Percentiles rank a stretch among this genome's conserved stretches.
These are phyloP conservation scores for Citrus trifoliata DNA, from an alignment of 345 rosid genomes.

Conservation along the genomic window DNA sequence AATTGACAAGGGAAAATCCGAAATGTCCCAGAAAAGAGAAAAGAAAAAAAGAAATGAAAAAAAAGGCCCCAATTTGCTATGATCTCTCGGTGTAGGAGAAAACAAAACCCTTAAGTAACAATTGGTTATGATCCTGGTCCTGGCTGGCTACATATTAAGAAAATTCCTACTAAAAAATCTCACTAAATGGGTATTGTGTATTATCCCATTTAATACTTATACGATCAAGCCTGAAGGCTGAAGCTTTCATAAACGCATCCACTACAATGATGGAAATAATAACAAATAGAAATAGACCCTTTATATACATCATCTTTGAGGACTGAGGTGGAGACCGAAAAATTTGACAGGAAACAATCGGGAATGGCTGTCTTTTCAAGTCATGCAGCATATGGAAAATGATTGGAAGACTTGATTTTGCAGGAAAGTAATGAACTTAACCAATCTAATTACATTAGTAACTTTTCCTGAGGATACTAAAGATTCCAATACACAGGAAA, in stretches of 20 bases:
- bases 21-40: neutral
- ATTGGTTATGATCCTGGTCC: neutral
- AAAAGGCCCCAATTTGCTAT: neutral
- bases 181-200: neutral
- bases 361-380: neutral
- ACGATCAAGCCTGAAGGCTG: constrained; percentile 1
- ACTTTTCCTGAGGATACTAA: neutral
- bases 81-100: neutral
- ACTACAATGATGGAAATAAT: neutral
- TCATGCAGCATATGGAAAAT: neutral
- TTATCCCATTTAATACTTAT: neutral
- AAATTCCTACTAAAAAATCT: neutral
- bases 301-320: neutral
- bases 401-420: neutral
- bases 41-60: too few relatives aligned
- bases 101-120: neutral
- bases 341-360: neutral
- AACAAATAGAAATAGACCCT: neutral
- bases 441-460: neutral
- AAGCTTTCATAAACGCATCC: neutral
- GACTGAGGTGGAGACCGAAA: neutral
- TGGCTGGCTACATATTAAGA: neutral
- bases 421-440: neutral
- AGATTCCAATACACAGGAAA: neutral
- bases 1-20: neutral